These are phyloP conservation scores for Macaranga tanarius DNA, from an alignment of 441 rosid species.

Conservation along the genomic window DNA sequence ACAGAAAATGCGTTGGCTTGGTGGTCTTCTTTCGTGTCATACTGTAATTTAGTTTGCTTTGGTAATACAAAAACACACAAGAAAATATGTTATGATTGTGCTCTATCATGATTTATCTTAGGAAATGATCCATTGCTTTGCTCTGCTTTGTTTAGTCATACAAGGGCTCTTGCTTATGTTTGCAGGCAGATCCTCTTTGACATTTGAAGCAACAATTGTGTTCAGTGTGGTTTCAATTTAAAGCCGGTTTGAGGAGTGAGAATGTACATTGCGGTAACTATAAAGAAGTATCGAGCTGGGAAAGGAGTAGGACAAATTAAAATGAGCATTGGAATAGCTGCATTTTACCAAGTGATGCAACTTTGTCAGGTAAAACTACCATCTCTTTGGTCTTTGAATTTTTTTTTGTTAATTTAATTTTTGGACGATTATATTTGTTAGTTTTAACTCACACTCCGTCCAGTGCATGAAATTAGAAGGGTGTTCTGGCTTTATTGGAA, in stretches of 20 bases:
- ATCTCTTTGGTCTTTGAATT: background rate
- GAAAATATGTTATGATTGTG: too few relatives aligned
- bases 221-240: conserved; percentile 22
- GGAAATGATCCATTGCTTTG: background rate
- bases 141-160: conserved; percentile 2
- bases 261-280: conserved; percentile 73
- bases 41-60: conserved; percentile 41
- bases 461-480: background rate
- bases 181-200: conserved; percentile 37
- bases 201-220: conserved; percentile 22
- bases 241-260: conserved; percentile 51
- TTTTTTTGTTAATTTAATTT: background rate
- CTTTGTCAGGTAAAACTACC: conserved; percentile 68
- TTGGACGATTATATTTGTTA: background rate
- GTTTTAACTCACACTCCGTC: background rate
- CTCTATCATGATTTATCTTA: background rate
- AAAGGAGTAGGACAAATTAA: conserved; percentile 77
- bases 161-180: conserved; percentile 2
- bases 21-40: conserved; percentile 78
- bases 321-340: conserved; percentile 70
- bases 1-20: conserved; percentile 61
- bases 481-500: background rate
- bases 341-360: conserved; percentile 70
- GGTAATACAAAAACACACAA: background rate
- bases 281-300: conserved; percentile 67